Evolutionary conservation across 352 stramenopile genomes (phyloP).

Genomic region (Phytophthora chlamydospora): DNA sequence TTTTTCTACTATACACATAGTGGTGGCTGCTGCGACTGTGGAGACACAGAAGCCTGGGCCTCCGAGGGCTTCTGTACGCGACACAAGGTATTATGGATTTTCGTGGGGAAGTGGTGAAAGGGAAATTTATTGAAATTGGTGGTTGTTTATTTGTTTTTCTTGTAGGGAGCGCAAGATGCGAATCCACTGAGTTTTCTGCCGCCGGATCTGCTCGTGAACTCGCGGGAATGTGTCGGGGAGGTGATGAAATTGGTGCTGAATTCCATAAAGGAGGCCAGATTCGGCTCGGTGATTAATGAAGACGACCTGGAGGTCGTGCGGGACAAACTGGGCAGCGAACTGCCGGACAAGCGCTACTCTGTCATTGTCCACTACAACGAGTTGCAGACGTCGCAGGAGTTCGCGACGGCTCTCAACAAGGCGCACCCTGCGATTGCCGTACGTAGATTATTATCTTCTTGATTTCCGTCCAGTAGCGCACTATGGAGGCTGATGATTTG

Average conservation of each 20-base stretch:
- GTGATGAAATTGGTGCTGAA: constrained; percentile 72
- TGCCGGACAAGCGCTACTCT: constrained; percentile 76
- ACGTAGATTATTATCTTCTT: constrained; percentile 30
- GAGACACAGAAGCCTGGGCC: constrained; percentile 97
- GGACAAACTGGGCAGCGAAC: constrained; percentile 55
- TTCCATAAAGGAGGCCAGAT: constrained; percentile 69
- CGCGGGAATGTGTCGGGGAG: constrained; percentile 65
- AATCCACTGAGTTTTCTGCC: constrained; percentile 67
- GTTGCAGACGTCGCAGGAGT: constrained; percentile 90
- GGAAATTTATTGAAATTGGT: background rate
- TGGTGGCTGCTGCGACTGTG: constrained; percentile 98
- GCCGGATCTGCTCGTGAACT: constrained; percentile 57
- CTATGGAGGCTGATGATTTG: constrained; percentile 8
- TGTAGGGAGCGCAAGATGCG: constrained; percentile 74
- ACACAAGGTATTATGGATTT: constrained; percentile 77
- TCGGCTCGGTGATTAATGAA: constrained; percentile 59
- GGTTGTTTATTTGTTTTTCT: constrained; percentile 5
- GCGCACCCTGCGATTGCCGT: constrained; percentile 73
- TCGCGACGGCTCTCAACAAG: constrained; percentile 73
- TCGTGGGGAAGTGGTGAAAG: background rate
- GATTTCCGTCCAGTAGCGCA: background rate
- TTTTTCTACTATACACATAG: constrained; percentile 96
- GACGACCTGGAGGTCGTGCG: constrained; percentile 56
- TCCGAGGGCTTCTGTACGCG: constrained; percentile 93
- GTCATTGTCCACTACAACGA: constrained; percentile 95